phyloP scores from a whole-genome alignment of 78 protist genomes.

The Dictyostelium citrinum region DNA sequence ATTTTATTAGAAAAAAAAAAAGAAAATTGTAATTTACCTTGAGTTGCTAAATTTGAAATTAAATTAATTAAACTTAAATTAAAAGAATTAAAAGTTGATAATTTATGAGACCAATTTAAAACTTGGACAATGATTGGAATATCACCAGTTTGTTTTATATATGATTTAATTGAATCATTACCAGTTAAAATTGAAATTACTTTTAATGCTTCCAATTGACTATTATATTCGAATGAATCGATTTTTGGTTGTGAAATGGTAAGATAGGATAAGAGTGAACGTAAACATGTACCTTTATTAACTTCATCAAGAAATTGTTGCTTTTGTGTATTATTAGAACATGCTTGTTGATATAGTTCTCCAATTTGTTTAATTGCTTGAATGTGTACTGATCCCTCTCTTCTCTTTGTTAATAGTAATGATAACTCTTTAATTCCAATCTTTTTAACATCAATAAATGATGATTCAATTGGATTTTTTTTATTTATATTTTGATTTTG shows the following conservation, averaged over 20 bases:
- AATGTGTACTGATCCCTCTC: slow-evolving; percentile 44
- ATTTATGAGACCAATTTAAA: slow-evolving; percentile 27
- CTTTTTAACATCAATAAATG: slow-evolving; percentile 22
- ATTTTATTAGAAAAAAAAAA: too few relatives aligned
- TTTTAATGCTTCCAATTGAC: slow-evolving; percentile 39
- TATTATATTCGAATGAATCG: slow-evolving; percentile 10
- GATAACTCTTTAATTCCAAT: slow-evolving; percentile 43
- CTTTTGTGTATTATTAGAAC: background rate
- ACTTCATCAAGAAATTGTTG: slow-evolving; percentile 16
- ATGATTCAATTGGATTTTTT: slow-evolving; percentile 8
- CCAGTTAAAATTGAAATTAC: slow-evolving; percentile 39
- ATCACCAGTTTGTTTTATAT: slow-evolving; percentile 68
- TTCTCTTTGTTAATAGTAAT: slow-evolving; percentile 24
- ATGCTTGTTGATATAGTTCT: slow-evolving; percentile 6
- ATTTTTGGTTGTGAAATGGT: background rate
- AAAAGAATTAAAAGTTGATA: background rate
- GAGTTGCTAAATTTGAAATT: slow-evolving; percentile 55
- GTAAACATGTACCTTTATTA: slow-evolving; percentile 28
- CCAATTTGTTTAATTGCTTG: slow-evolving; percentile 50
- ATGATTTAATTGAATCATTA: slow-evolving; percentile 46
- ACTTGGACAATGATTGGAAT: slow-evolving; percentile 32
- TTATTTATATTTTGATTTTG: background rate
- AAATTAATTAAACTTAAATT: background rate
- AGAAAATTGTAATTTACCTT: background rate
- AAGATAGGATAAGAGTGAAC: slow-evolving; percentile 22